Evolutionary conservation across 805 yeast genomes (phyloP).

Genomic region (Candida ficus): DNA sequence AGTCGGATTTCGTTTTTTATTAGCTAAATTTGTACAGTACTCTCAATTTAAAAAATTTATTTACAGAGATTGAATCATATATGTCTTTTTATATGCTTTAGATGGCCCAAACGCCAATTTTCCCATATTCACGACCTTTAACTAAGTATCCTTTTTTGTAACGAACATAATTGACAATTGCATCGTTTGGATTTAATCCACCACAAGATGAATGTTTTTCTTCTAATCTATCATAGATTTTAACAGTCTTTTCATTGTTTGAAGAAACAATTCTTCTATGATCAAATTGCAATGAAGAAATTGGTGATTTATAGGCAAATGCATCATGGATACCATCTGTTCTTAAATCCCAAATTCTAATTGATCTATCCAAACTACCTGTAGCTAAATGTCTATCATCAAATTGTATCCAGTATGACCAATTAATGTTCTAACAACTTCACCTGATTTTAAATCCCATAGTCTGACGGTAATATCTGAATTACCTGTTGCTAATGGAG

Average conservation of each 20-base stretch:
- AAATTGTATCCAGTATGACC: conserved; percentile 73
- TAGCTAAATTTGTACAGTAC: too few relatives aligned
- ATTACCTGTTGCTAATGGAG: conserved; percentile 76
- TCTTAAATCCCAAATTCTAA: conserved; percentile 70
- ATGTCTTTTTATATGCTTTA: too few relatives aligned
- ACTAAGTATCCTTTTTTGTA: conserved; percentile 62
- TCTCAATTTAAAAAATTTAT: too few relatives aligned
- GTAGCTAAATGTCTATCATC: conserved; percentile 61
- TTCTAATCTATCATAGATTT: conserved; percentile 52
- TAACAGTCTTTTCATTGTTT: conserved; percentile 43
- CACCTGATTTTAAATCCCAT: conserved; percentile 74
- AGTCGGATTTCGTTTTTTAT: too few relatives aligned
- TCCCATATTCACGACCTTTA: conserved; percentile 59
- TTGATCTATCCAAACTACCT: conserved; percentile 57
- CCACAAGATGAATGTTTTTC: conserved; percentile 53
- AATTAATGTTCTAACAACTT: conserved; percentile 50
- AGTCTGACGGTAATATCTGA: conserved; percentile 69
- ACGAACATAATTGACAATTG: conserved; percentile 36
- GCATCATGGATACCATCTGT: conserved; percentile 59
- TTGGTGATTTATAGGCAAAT: conserved; percentile 54
- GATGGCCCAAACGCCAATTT: conserved; percentile 60
- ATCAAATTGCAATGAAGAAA: conserved; percentile 56
- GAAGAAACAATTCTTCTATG: conserved; percentile 49
- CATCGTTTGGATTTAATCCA: conserved; percentile 26
- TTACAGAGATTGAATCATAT: too few relatives aligned